A percentile compares a stretch with the other conserved stretches of the same genome.
Evolutionary conservation across 441 rosid species (phyloP).

Genomic region (Gossypium davidsonii): DNA sequence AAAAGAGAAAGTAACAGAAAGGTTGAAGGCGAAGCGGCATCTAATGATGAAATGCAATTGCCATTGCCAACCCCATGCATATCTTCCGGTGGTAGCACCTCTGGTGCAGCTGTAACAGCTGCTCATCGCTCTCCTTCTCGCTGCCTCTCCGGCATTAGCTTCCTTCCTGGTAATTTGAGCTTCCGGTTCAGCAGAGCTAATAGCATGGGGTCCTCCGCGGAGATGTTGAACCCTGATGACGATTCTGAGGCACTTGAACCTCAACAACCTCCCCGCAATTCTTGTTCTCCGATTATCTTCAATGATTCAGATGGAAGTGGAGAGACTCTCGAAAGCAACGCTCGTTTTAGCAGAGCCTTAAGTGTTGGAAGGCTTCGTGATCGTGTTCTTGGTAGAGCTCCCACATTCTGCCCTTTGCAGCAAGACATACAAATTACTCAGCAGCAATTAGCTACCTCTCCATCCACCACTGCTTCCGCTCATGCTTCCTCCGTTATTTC

Average conservation of each 20-base stretch:
- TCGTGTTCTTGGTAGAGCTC: conserved; percentile 85
- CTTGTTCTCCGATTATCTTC: conserved; percentile 28
- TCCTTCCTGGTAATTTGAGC: conserved; percentile 69
- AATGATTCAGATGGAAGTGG: conserved; percentile 47
- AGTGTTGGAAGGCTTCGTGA: conserved; percentile 99
- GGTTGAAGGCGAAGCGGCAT: conserved; percentile 29
- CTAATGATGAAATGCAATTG: conserved; percentile 16
- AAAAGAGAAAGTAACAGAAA: conserved; percentile 46
- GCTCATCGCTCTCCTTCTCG: conserved; percentile 61
- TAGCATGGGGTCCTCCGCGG: conserved; percentile 72
- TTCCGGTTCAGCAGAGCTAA: conserved; percentile 66
- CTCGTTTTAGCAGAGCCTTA: conserved; percentile 79
- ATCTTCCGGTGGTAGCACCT: conserved; percentile 48
- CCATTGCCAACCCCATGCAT: conserved; percentile 21
- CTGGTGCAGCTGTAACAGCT: conserved; percentile 40
- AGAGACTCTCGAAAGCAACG: conserved; percentile 76
- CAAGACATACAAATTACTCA: conserved; percentile 43
- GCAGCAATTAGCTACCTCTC: conserved; percentile 30
- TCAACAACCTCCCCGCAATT: conserved; percentile 17
- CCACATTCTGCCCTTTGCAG: conserved; percentile 52
- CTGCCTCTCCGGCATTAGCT: conserved; percentile 73
- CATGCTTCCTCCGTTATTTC: conserved; percentile 37
- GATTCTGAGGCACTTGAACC: conserved; percentile 33
- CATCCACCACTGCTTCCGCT: conserved; percentile 34
- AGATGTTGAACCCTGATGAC: conserved; percentile 35